These are phyloP conservation scores for Aegilops sharonensis DNA, from an alignment of 176 grass and related monocot species.

Conservation along the genomic window DNA sequence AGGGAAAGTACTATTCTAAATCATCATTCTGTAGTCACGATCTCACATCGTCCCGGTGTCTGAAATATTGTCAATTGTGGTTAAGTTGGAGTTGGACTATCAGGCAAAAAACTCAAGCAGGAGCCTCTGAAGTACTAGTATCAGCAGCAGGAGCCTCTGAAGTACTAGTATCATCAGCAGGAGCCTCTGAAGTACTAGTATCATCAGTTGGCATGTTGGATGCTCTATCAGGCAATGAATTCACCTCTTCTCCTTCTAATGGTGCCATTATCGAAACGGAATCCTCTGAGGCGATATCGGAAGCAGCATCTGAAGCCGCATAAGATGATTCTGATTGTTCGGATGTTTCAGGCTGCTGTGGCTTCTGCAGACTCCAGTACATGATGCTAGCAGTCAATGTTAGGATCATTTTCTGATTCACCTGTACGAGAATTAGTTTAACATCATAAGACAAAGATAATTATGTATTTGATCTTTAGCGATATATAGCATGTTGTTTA, in stretches of 20 bases:
- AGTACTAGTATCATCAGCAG: too few relatives aligned
- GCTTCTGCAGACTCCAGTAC: constrained; percentile 72
- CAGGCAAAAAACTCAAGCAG: constrained; percentile 17
- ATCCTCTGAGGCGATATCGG: constrained; percentile 61
- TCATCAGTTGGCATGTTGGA: constrained; percentile 46
- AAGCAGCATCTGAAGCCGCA: constrained; percentile 48
- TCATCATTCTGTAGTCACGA: constrained; percentile 12
- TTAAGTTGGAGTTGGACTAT: constrained; percentile 34
- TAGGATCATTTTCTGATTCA: constrained; percentile 90
- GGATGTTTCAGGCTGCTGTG: constrained; percentile 46
- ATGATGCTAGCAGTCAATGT: constrained; percentile 83
- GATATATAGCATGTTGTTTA: neutral
- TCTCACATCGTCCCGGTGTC: neutral
- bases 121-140: constrained; percentile 33
- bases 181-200: constrained; percentile 29
- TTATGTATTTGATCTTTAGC: neutral
- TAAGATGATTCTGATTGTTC: constrained; percentile 42
- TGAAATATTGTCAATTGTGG: constrained; percentile 34
- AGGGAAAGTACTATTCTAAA: neutral
- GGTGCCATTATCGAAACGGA: constrained; percentile 38
- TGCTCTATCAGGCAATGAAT: constrained; percentile 32
- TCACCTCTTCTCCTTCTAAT: constrained; percentile 59
- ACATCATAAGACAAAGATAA: neutral
- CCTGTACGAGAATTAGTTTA: constrained; percentile 8
- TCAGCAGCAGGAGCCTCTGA: constrained; percentile 31